Conservation (phyloP, 495 filamentous ascomycete genomes). For the Podospora tetraspora region DNA sequence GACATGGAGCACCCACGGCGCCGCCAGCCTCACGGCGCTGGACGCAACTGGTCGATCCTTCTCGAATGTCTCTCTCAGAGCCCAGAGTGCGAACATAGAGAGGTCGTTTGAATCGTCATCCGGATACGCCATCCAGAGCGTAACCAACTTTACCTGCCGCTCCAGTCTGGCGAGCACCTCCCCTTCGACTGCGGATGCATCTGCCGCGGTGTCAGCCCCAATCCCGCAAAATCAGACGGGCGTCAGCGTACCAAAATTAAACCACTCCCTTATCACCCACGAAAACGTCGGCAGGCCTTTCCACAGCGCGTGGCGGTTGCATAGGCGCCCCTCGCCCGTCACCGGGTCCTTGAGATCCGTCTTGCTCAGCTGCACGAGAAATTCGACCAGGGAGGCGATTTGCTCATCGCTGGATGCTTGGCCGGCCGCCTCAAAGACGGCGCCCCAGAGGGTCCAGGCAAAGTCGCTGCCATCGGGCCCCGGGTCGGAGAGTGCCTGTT, state of each 20-base stretch:
- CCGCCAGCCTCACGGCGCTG: constrained; percentile 13
- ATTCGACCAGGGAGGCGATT: background rate
- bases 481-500: too few species aligned
- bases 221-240: background rate
- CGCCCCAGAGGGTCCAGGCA: constrained; percentile 10
- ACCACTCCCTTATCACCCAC: constrained; percentile 9
- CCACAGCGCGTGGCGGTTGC: constrained; percentile 13
- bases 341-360: background rate
- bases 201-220: background rate
- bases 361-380: constrained; percentile 9
- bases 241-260: constrained; percentile 19
- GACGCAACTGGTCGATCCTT: background rate
- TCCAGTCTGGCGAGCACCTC: constrained; percentile 8
- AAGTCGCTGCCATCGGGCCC: too few species aligned
- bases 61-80: constrained; percentile 20
- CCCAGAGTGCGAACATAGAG: constrained; percentile 16
- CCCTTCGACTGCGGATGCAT: background rate
- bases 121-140: constrained; percentile 16
- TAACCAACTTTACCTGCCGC: constrained; percentile 18
- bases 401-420: constrained; percentile 4
- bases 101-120: constrained; percentile 6
- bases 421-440: constrained; percentile 6
- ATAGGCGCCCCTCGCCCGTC: background rate
- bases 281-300: constrained; percentile 11
- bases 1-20: constrained; percentile 20